Evolutionary conservation across 2,329 filamentous ascomycete species (phyloP), one percentile per base, ranked within the genome.

Genomic region (Juglanconis juglandina): DNA sequence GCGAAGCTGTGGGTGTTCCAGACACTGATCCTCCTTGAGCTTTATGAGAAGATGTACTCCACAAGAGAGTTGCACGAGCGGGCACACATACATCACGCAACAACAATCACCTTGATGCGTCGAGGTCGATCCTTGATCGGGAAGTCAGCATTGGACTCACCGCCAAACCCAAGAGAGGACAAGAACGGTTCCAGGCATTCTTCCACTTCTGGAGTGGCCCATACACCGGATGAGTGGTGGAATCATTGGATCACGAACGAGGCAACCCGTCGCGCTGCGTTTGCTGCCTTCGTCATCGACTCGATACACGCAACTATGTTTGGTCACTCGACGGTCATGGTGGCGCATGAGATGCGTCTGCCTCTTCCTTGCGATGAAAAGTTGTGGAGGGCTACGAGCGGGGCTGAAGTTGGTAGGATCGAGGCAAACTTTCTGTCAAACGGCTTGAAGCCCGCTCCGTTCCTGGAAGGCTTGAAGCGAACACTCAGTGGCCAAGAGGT

Each of bases 11-110:
- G 94, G 94, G 86, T 96, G 0, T 98, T 98, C 76, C 95, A 98
- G 72, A 88, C 94, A 1, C 77, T 98, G 55, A 79, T 98, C 4
- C 81, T 98, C 5, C 81, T 98, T 11, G 95, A 99, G 72, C 78
- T 96, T 0, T 98, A 96, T 69, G 95, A 99, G 77, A 99, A 99
- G 80, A 95, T 96, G 90, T 98, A 94, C 73, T 95, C 92, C 44
- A 96, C 94, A 0, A 85, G 93, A 65, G 88, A 91, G 61, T 79
- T 98, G 37, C 95, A 99, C 73, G 95, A 99, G 75, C 84, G 95
- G 66, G 94, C 94, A 1, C 94, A 98, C 68, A 96, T 98, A 50
- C 94, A 98, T 69, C 95, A 99, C 71, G 94, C 94, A 13, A 97
- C 94, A 0, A 97, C 93, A 0, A 87, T 99, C 65, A 96, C 93